These are phyloP conservation scores for Podospora comata DNA, from an alignment of 495 filamentous ascomycete genomes.

Conservation along the genomic window DNA sequence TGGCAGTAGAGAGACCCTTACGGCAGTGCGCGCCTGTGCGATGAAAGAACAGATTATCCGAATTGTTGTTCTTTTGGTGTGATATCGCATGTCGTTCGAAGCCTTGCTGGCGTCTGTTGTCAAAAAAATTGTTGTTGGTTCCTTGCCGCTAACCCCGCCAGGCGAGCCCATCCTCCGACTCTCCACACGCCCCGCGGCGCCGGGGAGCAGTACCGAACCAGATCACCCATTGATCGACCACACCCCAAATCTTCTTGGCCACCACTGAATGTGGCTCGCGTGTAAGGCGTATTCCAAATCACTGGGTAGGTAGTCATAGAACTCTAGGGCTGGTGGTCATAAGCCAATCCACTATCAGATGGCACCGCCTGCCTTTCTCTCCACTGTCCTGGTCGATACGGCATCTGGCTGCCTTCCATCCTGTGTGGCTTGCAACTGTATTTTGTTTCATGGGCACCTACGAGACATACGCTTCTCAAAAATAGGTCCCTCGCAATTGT, in stretches of 20 bases:
- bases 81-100: not conserved
- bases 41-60: not conserved
- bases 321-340: not conserved
- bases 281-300: not conserved
- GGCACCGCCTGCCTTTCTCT: not conserved
- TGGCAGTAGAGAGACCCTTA: not conserved
- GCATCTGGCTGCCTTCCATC: not conserved
- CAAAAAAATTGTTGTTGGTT: too few species aligned
- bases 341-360: not conserved
- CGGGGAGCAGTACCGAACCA: not conserved
- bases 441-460: not conserved
- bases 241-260: not conserved
- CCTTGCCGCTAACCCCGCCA: slow-evolving; percentile 3
- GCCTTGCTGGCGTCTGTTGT: too few species aligned
- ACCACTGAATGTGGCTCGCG: not conserved
- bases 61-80: not conserved
- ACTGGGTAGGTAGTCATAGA: not conserved
- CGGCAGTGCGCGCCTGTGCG: not conserved
- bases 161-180: not conserved
- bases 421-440: not conserved
- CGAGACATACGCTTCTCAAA: not conserved
- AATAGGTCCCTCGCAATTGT: not conserved
- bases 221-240: not conserved
- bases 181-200: not conserved
- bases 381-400: not conserved